These are phyloP conservation scores for Geosmithia putterillii DNA, from an alignment of 2,329 filamentous ascomycete species.

Conservation along the genomic window DNA sequence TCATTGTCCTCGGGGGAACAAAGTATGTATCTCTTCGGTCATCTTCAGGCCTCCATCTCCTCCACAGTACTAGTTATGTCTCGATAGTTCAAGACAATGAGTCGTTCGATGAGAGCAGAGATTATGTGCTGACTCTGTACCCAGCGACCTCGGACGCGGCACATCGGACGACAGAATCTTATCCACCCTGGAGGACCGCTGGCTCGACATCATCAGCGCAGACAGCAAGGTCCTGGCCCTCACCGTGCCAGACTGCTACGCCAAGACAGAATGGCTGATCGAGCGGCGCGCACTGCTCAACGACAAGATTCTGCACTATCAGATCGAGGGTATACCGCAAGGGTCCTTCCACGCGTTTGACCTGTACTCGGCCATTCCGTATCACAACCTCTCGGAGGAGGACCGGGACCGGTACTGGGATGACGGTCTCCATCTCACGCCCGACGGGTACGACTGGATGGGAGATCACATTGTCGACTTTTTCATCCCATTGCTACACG, in stretches of 20 bases:
- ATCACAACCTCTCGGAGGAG: slow-evolving; percentile 30
- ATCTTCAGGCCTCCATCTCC: too few species aligned
- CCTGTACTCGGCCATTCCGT: slow-evolving; percentile 41
- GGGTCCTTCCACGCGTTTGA: slow-evolving; percentile 34
- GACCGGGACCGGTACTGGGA: slow-evolving; percentile 43
- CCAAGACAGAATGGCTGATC: slow-evolving; percentile 14
- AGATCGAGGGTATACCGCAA: too few species aligned
- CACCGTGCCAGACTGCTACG: slow-evolving; percentile 44
- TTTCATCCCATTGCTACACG: slow-evolving; percentile 31
- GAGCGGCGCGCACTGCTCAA: slow-evolving; percentile 35
- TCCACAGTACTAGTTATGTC: too few species aligned
- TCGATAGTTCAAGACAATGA: too few species aligned
- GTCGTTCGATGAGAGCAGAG: too few species aligned
- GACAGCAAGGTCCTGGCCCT: slow-evolving; percentile 47
- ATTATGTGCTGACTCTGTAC: too few species aligned
- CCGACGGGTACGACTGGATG: slow-evolving; percentile 49
- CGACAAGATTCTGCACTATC: slow-evolving; percentile 31
- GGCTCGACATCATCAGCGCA: slow-evolving; percentile 33
- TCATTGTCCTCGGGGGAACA: slow-evolving; percentile 51
- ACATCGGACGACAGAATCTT: too few species aligned
- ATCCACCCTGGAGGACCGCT: slow-evolving; percentile 17
- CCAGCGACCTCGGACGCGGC: too few species aligned
- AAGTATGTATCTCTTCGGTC: slow-evolving; percentile 27
- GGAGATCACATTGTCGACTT: slow-evolving; percentile 42
- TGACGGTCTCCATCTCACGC: slow-evolving; percentile 47